Conservation (phyloP, 2,329 filamentous ascomycete genomes). For the Ceratocystis smalleyi region DNA sequence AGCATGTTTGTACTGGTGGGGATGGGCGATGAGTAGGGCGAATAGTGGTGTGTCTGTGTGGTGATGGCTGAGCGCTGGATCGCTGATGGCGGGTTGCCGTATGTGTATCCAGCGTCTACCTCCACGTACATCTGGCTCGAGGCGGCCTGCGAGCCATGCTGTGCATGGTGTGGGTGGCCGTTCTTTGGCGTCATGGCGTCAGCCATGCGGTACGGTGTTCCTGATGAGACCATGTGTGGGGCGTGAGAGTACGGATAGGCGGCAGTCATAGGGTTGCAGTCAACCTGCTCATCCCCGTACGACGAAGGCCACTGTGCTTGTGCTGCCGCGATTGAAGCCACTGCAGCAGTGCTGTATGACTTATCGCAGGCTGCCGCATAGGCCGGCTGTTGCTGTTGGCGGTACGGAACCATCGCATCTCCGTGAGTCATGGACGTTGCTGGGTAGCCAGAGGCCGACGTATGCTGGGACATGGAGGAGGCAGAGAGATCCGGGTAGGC, state of each 20-base stretch:
- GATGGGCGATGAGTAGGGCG: slow-evolving; percentile 1
- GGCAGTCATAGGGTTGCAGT: slow-evolving; percentile 25
- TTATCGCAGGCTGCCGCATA: neutral
- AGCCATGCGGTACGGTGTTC: slow-evolving; percentile 24
- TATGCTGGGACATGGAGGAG: neutral
- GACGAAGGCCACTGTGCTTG: slow-evolving; percentile 22
- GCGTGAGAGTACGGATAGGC: slow-evolving; percentile 23
- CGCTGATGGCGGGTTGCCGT: slow-evolving; percentile 17
- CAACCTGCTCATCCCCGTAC: slow-evolving; percentile 27
- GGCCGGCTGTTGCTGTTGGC: slow-evolving; percentile 9
- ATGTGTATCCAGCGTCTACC: slow-evolving; percentile 24
- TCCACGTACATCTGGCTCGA: slow-evolving; percentile 28
- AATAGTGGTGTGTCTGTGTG: neutral
- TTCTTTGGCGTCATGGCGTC: slow-evolving; percentile 19
- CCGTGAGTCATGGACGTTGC: slow-evolving; percentile 21
- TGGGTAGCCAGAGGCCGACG: slow-evolving; percentile 21
- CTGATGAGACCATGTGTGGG: slow-evolving; percentile 23
- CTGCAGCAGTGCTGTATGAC: neutral
- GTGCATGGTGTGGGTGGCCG: slow-evolving; percentile 16
- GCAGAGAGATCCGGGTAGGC: slow-evolving; percentile 6
- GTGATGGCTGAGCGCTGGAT: slow-evolving; percentile 3
- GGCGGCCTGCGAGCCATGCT: slow-evolving; percentile 18
- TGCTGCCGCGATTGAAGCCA: neutral
- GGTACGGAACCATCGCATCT: slow-evolving; percentile 25
- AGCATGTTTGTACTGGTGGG: neutral